Percentiles rank a stretch among this genome's conserved stretches.
Evolutionary conservation across 129 eudicot genomes (phyloP).

Genomic region (Flaveria linearis): DNA sequence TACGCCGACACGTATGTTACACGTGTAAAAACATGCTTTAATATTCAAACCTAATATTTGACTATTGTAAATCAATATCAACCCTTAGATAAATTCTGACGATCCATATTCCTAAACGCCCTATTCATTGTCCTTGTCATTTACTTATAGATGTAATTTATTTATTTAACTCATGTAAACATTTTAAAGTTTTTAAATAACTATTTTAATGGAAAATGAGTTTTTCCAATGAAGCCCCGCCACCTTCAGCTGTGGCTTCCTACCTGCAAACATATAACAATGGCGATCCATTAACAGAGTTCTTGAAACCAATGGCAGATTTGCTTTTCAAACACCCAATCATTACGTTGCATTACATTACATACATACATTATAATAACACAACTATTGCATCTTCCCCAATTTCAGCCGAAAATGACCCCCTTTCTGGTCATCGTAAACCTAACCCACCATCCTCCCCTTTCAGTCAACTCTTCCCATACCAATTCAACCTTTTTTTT

Average conservation of each 20-base stretch:
- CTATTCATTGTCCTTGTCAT: too few relatives aligned
- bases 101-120: too few relatives aligned
- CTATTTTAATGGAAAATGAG: too few relatives aligned
- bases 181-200: too few relatives aligned
- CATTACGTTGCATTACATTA: background rate
- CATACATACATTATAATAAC: background rate
- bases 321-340: background rate
- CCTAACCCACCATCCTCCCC: constrained; percentile 41
- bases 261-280: background rate
- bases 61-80: too few relatives aligned
- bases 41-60: too few relatives aligned
- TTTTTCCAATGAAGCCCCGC: background rate
- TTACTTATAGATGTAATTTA: too few relatives aligned
- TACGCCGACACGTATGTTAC: too few relatives aligned
- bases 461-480: constrained; percentile 36
- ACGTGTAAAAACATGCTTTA: too few relatives aligned
- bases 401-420: constrained; percentile 27
- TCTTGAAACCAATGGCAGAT: background rate
- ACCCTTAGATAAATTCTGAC: too few relatives aligned
- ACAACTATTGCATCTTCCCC: constrained; percentile 31
- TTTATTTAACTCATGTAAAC: too few relatives aligned
- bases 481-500: background rate
- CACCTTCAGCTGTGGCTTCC: background rate
- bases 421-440: constrained; percentile 31
- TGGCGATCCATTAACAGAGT: background rate